Base-by-base conservation (phyloP, 441 rosid genomes). In the Eruca vesicaria region DNA sequence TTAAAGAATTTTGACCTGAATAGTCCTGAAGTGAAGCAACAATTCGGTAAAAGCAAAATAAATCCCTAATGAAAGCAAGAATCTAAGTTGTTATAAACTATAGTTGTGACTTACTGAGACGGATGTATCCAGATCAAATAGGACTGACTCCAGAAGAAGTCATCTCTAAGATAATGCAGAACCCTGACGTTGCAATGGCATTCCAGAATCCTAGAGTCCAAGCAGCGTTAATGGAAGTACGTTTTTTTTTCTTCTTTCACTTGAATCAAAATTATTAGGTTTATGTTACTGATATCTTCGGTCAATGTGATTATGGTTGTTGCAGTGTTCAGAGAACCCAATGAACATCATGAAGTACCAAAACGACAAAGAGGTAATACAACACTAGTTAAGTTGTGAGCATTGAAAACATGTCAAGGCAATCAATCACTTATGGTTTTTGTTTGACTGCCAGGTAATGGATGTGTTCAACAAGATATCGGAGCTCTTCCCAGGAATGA, bases 331-430 rank as follows among this genome's bases (percentile, higher is more conserved):
- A 29, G 97, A 91, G 84, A 96, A 96, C 74, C 97, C 98, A 18
- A 75, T 87, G 78, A 90, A 88, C 71, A 91, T 96, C 66, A 71
- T 90, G 68, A 96, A 96, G 84, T 96, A 96, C 82, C 98, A 93
- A 85, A 91, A 96, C 63, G 99, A 96, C 87, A 89, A 90, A 86
- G 98, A 96, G 97, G 98, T n/a, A n/a, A n/a, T n/a, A n/a, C n/a
- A n/a, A n/a, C n/a, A n/a, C n/a, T n/a, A n/a, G n/a, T n/a, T n/a
- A n/a, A n/a, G n/a, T n/a, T n/a, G n/a, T n/a, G n/a, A n/a, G n/a
- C n/a, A n/a, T n/a, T n/a, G 28, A 26, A 61, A 68, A 64, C 65
- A 26, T 15, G 5, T 36, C 21, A 61, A 8, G 16, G 26, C 10
- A 2, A 33, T 2, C 10, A 2, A 33, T 2, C 20, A 59, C 28